Evolutionary conservation across 371 early-diverging fungal species (phyloP), one percentile per base, ranked within the genome.

Genomic region (Lichtheimia hyalospora): DNA sequence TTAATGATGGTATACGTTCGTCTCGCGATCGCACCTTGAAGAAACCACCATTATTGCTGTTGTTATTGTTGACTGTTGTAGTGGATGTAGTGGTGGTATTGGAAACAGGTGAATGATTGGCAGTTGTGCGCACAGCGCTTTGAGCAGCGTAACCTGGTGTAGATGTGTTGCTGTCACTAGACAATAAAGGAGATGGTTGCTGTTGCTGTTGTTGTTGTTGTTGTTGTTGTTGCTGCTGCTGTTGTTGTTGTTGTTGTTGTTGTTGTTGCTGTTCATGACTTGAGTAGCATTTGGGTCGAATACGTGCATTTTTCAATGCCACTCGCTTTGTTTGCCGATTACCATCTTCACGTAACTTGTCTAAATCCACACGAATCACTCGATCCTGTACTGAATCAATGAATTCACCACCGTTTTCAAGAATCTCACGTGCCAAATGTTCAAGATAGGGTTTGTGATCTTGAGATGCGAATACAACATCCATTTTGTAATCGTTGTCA

Each of bases 381-480:
- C 78, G 68, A 49, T 84, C 84, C 66, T 85, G 85, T 6, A 84
- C 82, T 20, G 82, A 82, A 48, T 85, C 84, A 5, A 87, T 82
- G 71, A 87, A 87, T 55, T 84, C 84, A 24, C 87, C 87, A 16
- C 87, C 87, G 52, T 85, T 87, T 40, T 81, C 84, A 44, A 84
- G 67, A 23, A 87, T 84, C 49, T 82, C 78, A n/a, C 79, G 75
- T 1, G 85, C 87, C 2, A 87, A 69, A 43, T 84, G 84, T 50
- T 87, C 87, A 50, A 87, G 60, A 8, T 81, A 85, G 5, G 87
- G 87, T 23, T 84, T 84, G 48, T 88, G 88, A 53, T 88, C 88
- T 48, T 84, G 83, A 12, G 84, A 84, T 6, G 83, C 83, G 58
- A 86, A 85, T 21, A 77, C 83, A 1, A 86, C 84, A 23, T 84